Evolutionary conservation across 2,329 filamentous ascomycete species (phyloP), one percentile per base, ranked within the genome.

Genomic region (Xylaria sp.): DNA sequence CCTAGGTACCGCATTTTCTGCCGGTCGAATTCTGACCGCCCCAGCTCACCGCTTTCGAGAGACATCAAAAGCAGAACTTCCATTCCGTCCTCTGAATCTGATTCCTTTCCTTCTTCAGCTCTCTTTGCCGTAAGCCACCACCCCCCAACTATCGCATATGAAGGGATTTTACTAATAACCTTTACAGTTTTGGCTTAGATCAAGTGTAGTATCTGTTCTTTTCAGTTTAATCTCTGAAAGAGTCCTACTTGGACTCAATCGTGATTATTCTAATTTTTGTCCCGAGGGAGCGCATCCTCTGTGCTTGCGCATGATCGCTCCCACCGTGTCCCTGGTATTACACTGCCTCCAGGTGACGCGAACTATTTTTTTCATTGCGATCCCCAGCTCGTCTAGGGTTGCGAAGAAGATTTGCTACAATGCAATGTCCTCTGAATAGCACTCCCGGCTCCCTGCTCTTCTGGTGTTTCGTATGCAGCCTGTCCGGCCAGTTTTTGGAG

Each of bases 141-240:
- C 42, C 17, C 3, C 29, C 47, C n/a, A 40, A 2, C 39, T 18
- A 19, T 41, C 48, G 39, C 21, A 21, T 29, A 34, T 20, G 8
- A 2, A 24, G 39, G 20, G 17, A 13, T 13, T 40, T 17, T 51
- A 19, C 41, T 51, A 45, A 46, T 34, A 24, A n/a, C n/a, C 9
- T n/a, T 76, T 89, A 90, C 34, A 64, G 64, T 66, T 66, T 67
- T 67, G 65, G 65, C 65, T 67, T 67, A 67, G 65, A 67, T 67
- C 65, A 67, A 66, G 65, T 67, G 65, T 67, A 67, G 88, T 91
- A 91, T 90, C 87, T 90, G 88, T 91, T 92, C 88, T 91, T 91
- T 89, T 90, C 86, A 92, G 89, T 91, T 92, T 92, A 91, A 92
- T 91, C 86, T 88, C 89, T 92, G 88, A 87, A 89, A 91, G 82